Percentiles rank a stretch among this genome's conserved stretches.
These are phyloP conservation scores for Aegilops longissima DNA, from an alignment of 176 grass and related monocot genomes.

Conservation along the genomic window DNA sequence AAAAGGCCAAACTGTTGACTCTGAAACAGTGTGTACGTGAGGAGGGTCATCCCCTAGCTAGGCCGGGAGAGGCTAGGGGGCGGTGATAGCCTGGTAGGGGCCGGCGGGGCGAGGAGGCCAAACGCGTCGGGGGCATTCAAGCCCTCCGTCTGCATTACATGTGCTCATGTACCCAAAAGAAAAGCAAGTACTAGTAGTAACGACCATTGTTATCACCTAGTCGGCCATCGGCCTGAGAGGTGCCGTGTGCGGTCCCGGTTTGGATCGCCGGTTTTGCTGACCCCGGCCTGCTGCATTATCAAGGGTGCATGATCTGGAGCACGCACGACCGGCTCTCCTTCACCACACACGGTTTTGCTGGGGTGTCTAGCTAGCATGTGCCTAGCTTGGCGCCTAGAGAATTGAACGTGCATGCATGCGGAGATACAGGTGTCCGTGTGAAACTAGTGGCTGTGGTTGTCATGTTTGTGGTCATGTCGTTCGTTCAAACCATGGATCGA, in stretches of 20 bases:
- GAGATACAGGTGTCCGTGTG: background rate
- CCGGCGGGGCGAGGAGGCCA: background rate
- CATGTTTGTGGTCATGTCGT: background rate
- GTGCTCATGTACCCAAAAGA: background rate
- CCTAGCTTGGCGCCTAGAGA: background rate
- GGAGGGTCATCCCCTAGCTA: background rate
- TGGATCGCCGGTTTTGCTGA: constrained; percentile 21
- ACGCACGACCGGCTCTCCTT: background rate
- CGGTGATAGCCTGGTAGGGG: background rate
- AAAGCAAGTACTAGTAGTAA: background rate
- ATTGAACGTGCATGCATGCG: background rate
- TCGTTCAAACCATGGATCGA: background rate
- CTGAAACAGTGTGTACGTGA: background rate
- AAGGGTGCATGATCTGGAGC: background rate
- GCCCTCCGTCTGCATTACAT: background rate
- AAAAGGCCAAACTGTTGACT: background rate
- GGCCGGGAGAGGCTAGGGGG: background rate
- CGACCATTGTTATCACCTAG: background rate
- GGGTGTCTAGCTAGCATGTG: background rate
- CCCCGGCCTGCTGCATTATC: background rate
- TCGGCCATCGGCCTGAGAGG: background rate
- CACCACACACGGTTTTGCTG: background rate
- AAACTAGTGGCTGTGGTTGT: background rate
- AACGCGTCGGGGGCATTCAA: background rate
- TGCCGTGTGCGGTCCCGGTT: background rate